A percentile compares a stretch with the other conserved stretches of the same genome.
phyloP scores from a whole-genome alignment of 257 asterid species.

The Scutellaria galericulata region DNA sequence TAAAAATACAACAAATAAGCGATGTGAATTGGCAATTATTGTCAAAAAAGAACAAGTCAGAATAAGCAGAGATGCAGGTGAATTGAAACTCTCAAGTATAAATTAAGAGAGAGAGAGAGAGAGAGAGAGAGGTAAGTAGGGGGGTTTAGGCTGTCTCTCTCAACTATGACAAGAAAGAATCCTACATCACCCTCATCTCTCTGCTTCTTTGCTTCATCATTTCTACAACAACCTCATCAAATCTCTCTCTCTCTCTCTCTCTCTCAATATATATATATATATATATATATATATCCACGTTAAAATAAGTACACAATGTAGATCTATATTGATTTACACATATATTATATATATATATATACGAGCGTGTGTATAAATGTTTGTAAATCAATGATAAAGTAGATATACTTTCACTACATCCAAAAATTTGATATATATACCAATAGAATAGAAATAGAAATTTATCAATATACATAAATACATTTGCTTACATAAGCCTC shows the following conservation, averaged over 20 bases:
- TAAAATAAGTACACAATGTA: too few relatives aligned
- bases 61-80: too few relatives aligned
- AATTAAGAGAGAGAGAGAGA: conserved; percentile 13
- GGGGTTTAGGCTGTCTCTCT: conserved; percentile 51
- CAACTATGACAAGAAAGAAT: conserved; percentile 55
- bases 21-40: too few relatives aligned
- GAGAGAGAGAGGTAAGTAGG: conserved; percentile 28
- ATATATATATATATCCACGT: background rate
- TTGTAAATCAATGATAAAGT: too few relatives aligned
- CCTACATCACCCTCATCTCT: conserved; percentile 44
- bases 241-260: background rate
- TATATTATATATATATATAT: too few relatives aligned
- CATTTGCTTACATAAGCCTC: conserved; percentile 23
- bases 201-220: conserved; percentile 39
- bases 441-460: background rate
- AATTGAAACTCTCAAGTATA: background rate
- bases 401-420: background rate
- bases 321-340: too few relatives aligned
- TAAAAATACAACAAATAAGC: too few relatives aligned
- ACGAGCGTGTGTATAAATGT: too few relatives aligned
- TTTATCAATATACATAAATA: conserved; percentile 35
- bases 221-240: conserved; percentile 15
- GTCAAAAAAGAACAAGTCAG: too few relatives aligned
- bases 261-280: background rate
- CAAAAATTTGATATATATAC: background rate